Evolutionary conservation across 257 asterid genomes (phyloP).

Genomic region (Jasminum sambac): DNA sequence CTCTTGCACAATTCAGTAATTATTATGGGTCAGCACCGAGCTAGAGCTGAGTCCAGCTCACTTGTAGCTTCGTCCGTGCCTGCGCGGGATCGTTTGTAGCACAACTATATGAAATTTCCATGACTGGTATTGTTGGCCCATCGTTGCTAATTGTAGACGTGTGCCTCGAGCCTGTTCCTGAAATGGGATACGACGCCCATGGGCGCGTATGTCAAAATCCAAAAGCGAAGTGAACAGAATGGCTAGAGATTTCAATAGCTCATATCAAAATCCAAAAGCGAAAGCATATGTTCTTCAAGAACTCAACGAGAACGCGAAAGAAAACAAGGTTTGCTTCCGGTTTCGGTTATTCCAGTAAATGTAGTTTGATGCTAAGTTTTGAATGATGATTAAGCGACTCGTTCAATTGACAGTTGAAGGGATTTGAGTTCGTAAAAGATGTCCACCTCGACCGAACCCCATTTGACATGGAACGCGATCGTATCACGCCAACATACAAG

Average conservation of each 20-base stretch:
- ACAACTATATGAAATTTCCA: slow-evolving; percentile 60
- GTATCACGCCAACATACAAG: slow-evolving; percentile 79
- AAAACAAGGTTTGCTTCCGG: slow-evolving; percentile 55
- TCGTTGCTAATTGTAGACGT: slow-evolving; percentile 75
- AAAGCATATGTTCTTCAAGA: slow-evolving; percentile 51
- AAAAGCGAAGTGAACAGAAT: slow-evolving; percentile 42
- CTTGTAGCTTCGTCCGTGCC: no score
- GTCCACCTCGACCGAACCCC: slow-evolving; percentile 63
- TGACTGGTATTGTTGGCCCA: slow-evolving; percentile 84
- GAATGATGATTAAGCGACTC: neutral
- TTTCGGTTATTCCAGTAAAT: neutral
- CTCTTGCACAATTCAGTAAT: no score
- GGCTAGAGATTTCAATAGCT: slow-evolving; percentile 40
- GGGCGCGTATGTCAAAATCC: no score
- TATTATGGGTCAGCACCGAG: no score
- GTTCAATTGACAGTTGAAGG: slow-evolving; percentile 55
- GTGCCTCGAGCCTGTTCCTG: slow-evolving; percentile 77
- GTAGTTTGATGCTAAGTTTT: neutral
- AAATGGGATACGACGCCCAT: slow-evolving; percentile 81
- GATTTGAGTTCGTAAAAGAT: slow-evolving; percentile 72
- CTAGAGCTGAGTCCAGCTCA: no score
- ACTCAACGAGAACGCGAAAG: slow-evolving; percentile 55
- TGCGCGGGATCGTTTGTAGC: slow-evolving; percentile 89
- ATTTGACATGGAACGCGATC: slow-evolving; percentile 84
- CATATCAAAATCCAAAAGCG: slow-evolving; percentile 55